A percentile compares a stretch with the other conserved stretches of the same genome.
phyloP scores from a whole-genome alignment of 2,329 filamentous ascomycete genomes.

The Paraphaeosphaeria minitans region DNA sequence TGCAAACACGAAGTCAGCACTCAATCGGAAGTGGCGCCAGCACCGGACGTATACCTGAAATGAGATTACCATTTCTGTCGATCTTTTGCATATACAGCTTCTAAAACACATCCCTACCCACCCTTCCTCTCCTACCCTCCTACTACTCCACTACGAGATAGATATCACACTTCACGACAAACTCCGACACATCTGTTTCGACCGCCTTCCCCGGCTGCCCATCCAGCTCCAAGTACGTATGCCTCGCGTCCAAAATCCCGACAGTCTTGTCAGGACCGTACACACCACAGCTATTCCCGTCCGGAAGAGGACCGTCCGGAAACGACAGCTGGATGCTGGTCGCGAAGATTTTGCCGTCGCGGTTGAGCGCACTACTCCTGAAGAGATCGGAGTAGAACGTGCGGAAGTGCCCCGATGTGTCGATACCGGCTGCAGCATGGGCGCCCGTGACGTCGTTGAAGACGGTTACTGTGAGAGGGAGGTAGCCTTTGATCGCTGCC shows the following conservation, averaged over 20 bases:
- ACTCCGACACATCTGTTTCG: background rate
- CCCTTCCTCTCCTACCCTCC: background rate
- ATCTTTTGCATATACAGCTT: no score
- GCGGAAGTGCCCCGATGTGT: background rate
- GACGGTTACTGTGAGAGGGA: background rate
- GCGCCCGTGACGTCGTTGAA: background rate
- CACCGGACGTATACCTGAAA: no score
- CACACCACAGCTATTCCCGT: background rate
- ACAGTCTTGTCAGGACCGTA: background rate
- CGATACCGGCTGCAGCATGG: background rate
- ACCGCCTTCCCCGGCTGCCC: background rate
- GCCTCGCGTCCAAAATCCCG: background rate
- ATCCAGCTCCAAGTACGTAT: background rate
- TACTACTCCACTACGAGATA: background rate
- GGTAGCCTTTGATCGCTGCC: background rate
- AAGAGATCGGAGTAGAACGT: background rate
- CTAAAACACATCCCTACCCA: background rate
- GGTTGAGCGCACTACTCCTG: no score
- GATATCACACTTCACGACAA: background rate
- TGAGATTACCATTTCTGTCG: no score
- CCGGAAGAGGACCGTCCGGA: background rate
- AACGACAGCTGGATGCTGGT: slow-evolving; percentile 1
- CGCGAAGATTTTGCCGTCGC: background rate
- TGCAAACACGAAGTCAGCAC: no score
- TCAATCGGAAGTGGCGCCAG: no score